Evolutionary conservation across 1,139 yeast genomes (phyloP), one percentile per base, ranked within the genome.

Genomic region (Debaryomyces fabryi): DNA sequence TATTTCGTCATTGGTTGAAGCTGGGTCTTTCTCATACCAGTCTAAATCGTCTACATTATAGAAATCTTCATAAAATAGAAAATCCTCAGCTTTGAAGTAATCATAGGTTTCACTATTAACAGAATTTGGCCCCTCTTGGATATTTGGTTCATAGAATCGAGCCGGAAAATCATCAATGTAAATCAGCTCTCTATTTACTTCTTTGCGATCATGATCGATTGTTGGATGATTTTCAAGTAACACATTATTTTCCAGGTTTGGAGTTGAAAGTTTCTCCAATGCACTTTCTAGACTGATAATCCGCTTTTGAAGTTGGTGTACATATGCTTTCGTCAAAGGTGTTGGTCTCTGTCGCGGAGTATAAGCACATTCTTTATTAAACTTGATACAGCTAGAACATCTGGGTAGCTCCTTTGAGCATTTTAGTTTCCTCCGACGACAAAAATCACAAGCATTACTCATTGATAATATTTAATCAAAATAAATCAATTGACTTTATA

Each of bases 311-410:
- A 65, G 58, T 45, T 61, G 60, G n/a, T 66, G 62, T 52, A 65
- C 48, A 52, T 65, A 60, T 2, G 68, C 62, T 44, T 68, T 52
- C 1, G 69, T 65, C 37, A 65, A 51, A 5, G 69, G 69, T 21
- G 67, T 58, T 30, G 68, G 47, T 12, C 62, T 59, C 5, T 58
- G 57, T 34, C 64, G 53, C 2, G 68, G 69, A 9, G 65, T 58
- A 47, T 65, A 65, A 1, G 59, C 55, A 49, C 69, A 65, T 41
- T 62, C 59, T 66, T 67, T 62, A 15, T 52, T 50, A 50, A 64
- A 68, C 46, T 64, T 65, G 47, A 58, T 59, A 45, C 69, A 65
- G 43, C 63, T 64, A 45, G 53, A 50, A 45, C 69, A 65, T 15
- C 59, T 51, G 10, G 69, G 69, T 41, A 42, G 52, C 41, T 63